phyloP scores from a whole-genome alignment of 2,329 filamentous ascomycete genomes.

The Fusarium cicatricum region DNA sequence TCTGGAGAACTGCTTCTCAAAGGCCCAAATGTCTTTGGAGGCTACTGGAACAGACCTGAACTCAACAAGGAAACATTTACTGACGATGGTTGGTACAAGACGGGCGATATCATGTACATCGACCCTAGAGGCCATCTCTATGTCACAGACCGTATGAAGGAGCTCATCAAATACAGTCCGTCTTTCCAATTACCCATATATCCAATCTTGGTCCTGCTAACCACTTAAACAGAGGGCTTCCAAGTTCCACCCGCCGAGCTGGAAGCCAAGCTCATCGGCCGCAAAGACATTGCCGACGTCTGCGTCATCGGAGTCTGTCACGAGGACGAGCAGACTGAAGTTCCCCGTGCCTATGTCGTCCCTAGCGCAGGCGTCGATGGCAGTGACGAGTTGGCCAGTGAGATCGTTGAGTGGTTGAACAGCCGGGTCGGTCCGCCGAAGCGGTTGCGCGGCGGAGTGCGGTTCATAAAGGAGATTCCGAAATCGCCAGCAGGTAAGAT shows the following conservation, averaged over 20 bases:
- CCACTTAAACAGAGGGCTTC: constrained; percentile 60
- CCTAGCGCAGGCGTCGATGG: constrained; percentile 48
- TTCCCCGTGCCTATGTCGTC: constrained; percentile 63
- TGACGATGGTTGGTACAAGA: constrained; percentile 85
- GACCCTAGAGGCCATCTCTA: constrained; percentile 83
- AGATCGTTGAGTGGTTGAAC: constrained; percentile 53
- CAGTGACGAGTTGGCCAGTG: constrained; percentile 45
- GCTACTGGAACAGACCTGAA: constrained; percentile 78
- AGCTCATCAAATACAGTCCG: constrained; percentile 63
- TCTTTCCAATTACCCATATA: background rate
- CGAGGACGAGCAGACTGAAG: constrained; percentile 68
- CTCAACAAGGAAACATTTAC: constrained; percentile 77
- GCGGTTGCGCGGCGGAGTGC: constrained; percentile 73
- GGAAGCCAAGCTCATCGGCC: constrained; percentile 57
- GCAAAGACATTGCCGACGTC: constrained; percentile 62
- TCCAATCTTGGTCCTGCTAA: constrained; percentile 13
- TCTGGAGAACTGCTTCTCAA: constrained; percentile 78
- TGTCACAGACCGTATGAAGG: constrained; percentile 87
- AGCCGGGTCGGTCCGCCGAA: constrained; percentile 72
- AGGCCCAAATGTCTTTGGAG: constrained; percentile 82
- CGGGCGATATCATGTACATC: constrained; percentile 84
- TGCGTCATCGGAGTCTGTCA: constrained; percentile 71
- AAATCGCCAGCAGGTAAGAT: constrained; percentile 70
- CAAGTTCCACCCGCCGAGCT: constrained; percentile 76
- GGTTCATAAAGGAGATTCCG: constrained; percentile 72